phyloP scores from a whole-genome alignment of 441 rosid species.

The Pelargonium australe region DNA sequence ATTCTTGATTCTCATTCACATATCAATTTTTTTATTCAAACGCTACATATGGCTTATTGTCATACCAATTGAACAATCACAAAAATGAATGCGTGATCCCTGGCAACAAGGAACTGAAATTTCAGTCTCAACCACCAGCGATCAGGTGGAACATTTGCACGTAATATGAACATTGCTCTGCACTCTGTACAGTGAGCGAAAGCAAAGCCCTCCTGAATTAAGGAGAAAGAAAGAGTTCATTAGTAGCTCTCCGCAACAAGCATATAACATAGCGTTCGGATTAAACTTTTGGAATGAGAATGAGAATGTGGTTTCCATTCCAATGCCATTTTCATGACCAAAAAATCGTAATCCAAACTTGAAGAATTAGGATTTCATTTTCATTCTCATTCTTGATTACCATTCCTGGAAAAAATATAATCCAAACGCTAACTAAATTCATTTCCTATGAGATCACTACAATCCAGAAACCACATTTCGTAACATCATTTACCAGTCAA shows the following conservation, averaged over 20 bases:
- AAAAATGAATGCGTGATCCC: slow-evolving; percentile 92
- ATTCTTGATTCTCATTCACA: no score
- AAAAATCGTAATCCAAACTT: not conserved
- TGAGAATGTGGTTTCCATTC: no score
- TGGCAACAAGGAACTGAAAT: slow-evolving; percentile 93
- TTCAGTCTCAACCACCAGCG: slow-evolving; percentile 99
- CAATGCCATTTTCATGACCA: not conserved
- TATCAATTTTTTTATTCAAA: no score
- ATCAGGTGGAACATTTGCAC: slow-evolving; percentile 94
- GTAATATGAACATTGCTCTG: slow-evolving; percentile 79
- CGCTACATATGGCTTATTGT: slow-evolving; percentile 7
- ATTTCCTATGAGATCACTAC: no score
- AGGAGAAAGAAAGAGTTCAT: slow-evolving; percentile 15
- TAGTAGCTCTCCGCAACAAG: slow-evolving; percentile 15
- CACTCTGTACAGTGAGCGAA: slow-evolving; percentile 99
- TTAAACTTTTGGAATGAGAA: no score
- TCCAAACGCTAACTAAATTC: no score
- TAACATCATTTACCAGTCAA: slow-evolving; percentile 12
- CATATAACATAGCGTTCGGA: not conserved
- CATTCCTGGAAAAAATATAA: no score
- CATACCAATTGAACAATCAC: slow-evolving; percentile 90
- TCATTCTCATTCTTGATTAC: no score
- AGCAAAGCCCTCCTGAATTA: slow-evolving; percentile 97
- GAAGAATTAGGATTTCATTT: no score
- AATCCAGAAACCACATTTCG: slow-evolving; percentile 7